These are phyloP conservation scores for Penicillium sclerotiorum DNA, from an alignment of 2,329 filamentous ascomycete genomes.

Conservation along the genomic window DNA sequence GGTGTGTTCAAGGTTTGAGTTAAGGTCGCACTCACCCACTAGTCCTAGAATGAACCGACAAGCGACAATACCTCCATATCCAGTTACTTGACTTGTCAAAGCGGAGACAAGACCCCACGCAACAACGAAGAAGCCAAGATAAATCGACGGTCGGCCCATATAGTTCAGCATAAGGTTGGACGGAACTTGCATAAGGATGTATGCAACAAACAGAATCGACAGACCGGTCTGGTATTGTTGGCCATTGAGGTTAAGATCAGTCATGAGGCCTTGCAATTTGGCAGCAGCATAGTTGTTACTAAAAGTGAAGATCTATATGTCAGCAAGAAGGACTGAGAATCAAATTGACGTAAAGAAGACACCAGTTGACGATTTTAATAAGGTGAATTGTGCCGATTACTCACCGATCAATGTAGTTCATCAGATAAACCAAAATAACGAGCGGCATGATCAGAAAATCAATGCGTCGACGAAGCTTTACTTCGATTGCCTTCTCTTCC, in stretches of 20 bases:
- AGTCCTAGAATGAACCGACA: constrained; percentile 47
- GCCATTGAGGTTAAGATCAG: constrained; percentile 2
- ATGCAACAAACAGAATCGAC: constrained; percentile 24
- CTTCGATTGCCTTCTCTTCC: constrained; percentile 37
- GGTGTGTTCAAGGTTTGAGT: too few relatives aligned
- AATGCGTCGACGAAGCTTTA: constrained; percentile 41
- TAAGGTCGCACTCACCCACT: constrained; percentile 27
- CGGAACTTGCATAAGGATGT: constrained; percentile 29
- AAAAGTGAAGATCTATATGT: too few relatives aligned
- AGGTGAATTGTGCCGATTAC: neutral
- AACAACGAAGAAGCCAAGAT: constrained; percentile 24
- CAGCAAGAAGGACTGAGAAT: too few relatives aligned
- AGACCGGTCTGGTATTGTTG: constrained; percentile 9
- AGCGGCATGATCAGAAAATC: constrained; percentile 45
- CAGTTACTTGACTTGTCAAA: constrained; percentile 44
- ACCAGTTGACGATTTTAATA: neutral
- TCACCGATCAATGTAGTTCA: constrained; percentile 51
- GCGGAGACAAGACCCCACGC: constrained; percentile 50
- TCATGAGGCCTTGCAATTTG: constrained; percentile 6
- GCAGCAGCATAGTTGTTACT: constrained; percentile 15
- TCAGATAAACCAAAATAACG: constrained; percentile 46
- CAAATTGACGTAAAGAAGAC: too few relatives aligned
- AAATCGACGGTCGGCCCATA: constrained; percentile 33
- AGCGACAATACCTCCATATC: constrained; percentile 44
- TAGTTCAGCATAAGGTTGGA: constrained; percentile 29